Evolutionary conservation across 345 rosid species (phyloP), one percentile per base, ranked within the genome.

Genomic region (Erodium maritimum): DNA sequence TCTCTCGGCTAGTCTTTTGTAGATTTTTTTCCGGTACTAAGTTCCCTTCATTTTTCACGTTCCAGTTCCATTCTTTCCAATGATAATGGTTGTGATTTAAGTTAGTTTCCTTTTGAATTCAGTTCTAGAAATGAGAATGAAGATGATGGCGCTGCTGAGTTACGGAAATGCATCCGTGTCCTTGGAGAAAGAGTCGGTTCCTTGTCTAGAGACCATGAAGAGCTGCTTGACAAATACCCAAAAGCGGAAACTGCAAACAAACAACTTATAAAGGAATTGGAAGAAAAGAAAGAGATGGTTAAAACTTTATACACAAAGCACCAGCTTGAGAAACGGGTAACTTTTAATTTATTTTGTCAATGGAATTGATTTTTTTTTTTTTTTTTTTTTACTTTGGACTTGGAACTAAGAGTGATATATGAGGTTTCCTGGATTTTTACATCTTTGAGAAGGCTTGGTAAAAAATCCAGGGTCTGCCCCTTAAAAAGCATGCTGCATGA

Each of bases 241-340:
- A 82, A 81, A 51, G 72, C 84, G 63, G 96, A 94, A 71, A 76
- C 77, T 59, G 72, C 77, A 57, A 82, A 85, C 60, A 95, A 84
- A 71, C 81, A 74, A 70, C 84, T 89, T 53, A 79, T 68, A 69
- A 90, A 85, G 77, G 96, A 90, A 45, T 59, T 90, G 68, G 87
- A 84, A 57, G 96, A 80, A 61, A 90, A 90, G 77, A 81, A 82
- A 61, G 93, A 87, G 75, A 77, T 83, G 57, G 80, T 82, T 58
- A 79, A 85, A 70, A 81, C 88, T n/a, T 60, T 90, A 67, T 87
- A 79, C 67, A 71, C 84, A 21, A 94, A 90, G 75, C 97, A 79
- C 72, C 97, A 87, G 73, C 86, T 78, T 60, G 97, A 87, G 81
- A 90, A 90, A 76, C 99, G 90, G 99, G 99, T 94, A 73, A 74